Evolutionary conservation across 2,329 filamentous ascomycete genomes (phyloP).

Genomic region (Colletotrichum sansevieriae): DNA sequence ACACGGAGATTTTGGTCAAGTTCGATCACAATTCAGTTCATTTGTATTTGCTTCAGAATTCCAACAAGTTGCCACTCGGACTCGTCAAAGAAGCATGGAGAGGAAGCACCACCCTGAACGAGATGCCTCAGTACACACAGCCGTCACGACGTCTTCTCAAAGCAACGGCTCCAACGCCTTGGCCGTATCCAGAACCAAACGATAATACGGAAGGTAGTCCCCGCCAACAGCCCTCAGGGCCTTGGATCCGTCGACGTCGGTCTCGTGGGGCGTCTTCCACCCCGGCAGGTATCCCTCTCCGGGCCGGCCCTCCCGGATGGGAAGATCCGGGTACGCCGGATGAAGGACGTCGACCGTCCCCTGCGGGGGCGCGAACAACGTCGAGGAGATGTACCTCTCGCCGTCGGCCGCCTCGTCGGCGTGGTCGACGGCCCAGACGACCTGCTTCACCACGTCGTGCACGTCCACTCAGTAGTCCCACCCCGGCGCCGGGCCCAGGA

Average conservation of each 20-base stretch:
- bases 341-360: slow-evolving; percentile 57
- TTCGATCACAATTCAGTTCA: no score
- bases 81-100: no score
- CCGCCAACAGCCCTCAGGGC: not conserved
- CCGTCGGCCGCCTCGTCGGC: slow-evolving; percentile 50
- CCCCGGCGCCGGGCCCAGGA: not conserved
- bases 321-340: slow-evolving; percentile 51
- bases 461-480: slow-evolving; percentile 55
- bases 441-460: slow-evolving; percentile 57
- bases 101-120: no score
- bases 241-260: slow-evolving; percentile 14
- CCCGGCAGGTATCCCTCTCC: slow-evolving; percentile 54
- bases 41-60: no score
- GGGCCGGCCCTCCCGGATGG: slow-evolving; percentile 52
- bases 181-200: slow-evolving; percentile 6
- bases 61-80: no score
- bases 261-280: slow-evolving; percentile 33
- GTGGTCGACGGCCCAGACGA: slow-evolving; percentile 54
- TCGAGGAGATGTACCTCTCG: slow-evolving; percentile 55
- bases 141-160: no score
- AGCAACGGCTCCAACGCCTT: not conserved
- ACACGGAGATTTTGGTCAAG: no score
- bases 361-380: slow-evolving; percentile 51
- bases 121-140: no score
- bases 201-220: not conserved